Evolutionary conservation across 2,329 filamentous ascomycete genomes (phyloP).

Genomic region (Fusarium sp.): DNA sequence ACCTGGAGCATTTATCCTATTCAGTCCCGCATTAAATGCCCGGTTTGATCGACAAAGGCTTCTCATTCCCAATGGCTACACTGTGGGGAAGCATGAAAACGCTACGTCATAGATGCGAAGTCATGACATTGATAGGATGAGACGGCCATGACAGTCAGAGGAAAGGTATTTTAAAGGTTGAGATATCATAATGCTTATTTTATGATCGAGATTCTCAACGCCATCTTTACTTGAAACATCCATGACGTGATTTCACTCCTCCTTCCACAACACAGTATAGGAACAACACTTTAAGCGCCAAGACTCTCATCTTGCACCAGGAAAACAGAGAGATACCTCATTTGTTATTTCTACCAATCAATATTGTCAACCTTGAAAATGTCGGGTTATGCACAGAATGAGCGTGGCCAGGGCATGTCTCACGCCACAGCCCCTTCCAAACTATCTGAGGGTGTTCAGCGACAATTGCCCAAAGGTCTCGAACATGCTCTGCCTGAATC

Average conservation of each 20-base stretch:
- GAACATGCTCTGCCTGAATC: slow-evolving; percentile 34
- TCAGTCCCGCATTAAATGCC: neutral
- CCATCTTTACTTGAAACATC: neutral
- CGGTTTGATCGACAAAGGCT: neutral
- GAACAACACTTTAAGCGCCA: neutral
- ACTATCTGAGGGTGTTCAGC: slow-evolving; percentile 24
- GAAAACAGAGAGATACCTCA: neutral
- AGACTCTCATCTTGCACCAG: neutral
- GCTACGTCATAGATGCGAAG: slow-evolving; percentile 8
- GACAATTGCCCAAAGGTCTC: slow-evolving; percentile 19
- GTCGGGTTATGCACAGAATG: slow-evolving; percentile 10
- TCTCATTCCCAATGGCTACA: neutral
- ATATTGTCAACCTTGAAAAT: neutral
- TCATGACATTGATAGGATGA: neutral
- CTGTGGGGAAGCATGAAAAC: neutral
- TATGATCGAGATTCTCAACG: neutral
- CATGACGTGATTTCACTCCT: neutral
- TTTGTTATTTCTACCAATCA: too few species aligned
- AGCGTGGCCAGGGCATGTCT: slow-evolving; percentile 27
- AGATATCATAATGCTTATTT: neutral
- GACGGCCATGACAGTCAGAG: neutral
- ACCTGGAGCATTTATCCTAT: neutral
- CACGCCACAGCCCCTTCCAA: slow-evolving; percentile 34
- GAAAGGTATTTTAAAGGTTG: neutral
- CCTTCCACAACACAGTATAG: neutral